Conservation (phyloP, 1,284 basidiomycete genomes). For the Jaminaea rosea region DNA sequence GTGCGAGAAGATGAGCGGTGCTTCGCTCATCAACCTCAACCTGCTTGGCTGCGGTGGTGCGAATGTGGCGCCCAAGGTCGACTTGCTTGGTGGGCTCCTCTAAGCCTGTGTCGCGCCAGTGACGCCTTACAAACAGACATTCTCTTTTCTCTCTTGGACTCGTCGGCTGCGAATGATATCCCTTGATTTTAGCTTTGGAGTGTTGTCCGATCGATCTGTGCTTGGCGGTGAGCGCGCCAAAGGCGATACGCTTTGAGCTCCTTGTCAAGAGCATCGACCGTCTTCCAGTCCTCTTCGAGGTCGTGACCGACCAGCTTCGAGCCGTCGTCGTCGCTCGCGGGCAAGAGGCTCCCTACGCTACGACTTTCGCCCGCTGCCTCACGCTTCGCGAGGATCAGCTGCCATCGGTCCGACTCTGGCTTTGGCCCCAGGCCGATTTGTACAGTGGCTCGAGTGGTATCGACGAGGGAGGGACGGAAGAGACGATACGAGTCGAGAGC, state of each 20-base stretch:
- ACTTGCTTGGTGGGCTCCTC: too few relatives aligned
- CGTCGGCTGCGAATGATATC: too few relatives aligned
- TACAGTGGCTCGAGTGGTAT: constrained; percentile 2
- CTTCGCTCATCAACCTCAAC: too few relatives aligned
- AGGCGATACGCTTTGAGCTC: constrained; percentile 20
- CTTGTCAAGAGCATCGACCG: constrained; percentile 19
- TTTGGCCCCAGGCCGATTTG: not conserved
- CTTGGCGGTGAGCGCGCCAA: too few relatives aligned
- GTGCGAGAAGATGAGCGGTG: too few relatives aligned
- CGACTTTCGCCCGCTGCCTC: not conserved
- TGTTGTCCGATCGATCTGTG: too few relatives aligned
- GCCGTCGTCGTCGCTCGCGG: not conserved
- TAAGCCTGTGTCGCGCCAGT: too few relatives aligned
- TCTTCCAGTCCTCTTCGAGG: constrained; percentile 12
- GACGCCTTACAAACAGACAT: too few relatives aligned
- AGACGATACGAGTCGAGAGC: constrained; percentile 19
- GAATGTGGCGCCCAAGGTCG: too few relatives aligned
- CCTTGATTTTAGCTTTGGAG: too few relatives aligned
- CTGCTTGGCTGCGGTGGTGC: too few relatives aligned
- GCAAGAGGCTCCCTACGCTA: not conserved
- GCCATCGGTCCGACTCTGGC: not conserved
- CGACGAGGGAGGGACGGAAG: constrained; percentile 4
- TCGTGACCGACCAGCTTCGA: not conserved
- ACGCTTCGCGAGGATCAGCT: not conserved
- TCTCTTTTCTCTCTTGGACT: too few relatives aligned